phyloP scores from a whole-genome alignment of 139 green algal species.

The Eudorina sp. region DNA sequence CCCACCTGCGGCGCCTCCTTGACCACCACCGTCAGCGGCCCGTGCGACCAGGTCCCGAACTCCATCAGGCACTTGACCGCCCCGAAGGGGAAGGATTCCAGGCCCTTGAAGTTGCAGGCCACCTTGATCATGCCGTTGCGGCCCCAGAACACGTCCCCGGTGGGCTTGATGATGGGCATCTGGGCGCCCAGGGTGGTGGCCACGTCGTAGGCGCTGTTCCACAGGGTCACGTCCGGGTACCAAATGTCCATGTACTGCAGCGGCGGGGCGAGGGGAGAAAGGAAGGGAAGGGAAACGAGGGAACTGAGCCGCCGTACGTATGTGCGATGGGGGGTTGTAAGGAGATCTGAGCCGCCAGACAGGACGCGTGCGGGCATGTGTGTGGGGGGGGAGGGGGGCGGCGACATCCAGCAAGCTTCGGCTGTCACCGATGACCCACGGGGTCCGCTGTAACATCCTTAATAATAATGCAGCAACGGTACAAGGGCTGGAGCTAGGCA shows the following conservation, averaged over 20 bases:
- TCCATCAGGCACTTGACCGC: constrained; percentile 30
- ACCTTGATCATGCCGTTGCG: constrained; percentile 5
- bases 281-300: not conserved
- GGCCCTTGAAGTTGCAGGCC: constrained; percentile 26
- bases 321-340: not conserved
- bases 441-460: too few relatives aligned
- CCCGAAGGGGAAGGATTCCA: constrained; percentile 13
- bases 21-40: not conserved
- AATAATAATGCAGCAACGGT: too few relatives aligned
- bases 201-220: constrained; percentile 34
- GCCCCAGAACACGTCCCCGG: constrained; percentile 4
- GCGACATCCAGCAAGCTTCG: too few relatives aligned
- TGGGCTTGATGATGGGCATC: not conserved
- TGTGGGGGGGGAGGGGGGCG: too few relatives aligned
- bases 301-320: not conserved
- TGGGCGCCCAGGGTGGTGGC: constrained; percentile 6
- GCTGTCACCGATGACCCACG: too few relatives aligned
- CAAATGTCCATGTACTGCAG: constrained; percentile 41
- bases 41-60: constrained; percentile 10
- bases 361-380: not conserved
- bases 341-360: not conserved
- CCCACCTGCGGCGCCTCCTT: constrained; percentile 24
- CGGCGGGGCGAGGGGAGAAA: not conserved
- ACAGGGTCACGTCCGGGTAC: constrained; percentile 35
- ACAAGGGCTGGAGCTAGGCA: too few relatives aligned